Percentiles rank a stretch among this genome's conserved stretches.
Evolutionary conservation across 495 filamentous ascomycete species (phyloP).

Genomic region (Xylaria sp.): DNA sequence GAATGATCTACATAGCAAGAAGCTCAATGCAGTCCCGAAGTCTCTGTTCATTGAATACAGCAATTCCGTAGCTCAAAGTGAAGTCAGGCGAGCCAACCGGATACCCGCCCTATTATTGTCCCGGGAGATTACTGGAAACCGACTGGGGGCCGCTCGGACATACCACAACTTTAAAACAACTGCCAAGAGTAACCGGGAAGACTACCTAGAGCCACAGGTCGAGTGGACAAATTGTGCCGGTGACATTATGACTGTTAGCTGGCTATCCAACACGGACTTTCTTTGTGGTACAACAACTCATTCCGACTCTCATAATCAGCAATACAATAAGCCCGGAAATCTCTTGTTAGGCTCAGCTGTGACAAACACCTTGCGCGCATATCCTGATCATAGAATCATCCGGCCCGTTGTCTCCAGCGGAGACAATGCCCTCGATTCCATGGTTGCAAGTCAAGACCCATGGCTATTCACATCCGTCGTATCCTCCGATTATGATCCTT

Average conservation of each 20-base stretch:
- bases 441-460: conserved; percentile 69
- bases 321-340: conserved; percentile 85
- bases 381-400: conserved; percentile 72
- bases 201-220: conserved; percentile 49
- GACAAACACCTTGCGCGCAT: conserved; percentile 62
- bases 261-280: conserved; percentile 60
- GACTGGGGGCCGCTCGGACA: conserved; percentile 39
- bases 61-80: conserved; percentile 35
- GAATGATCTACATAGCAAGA: conserved; percentile 37
- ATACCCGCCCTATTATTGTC: conserved; percentile 47
- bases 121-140: conserved; percentile 48
- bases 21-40: conserved; percentile 23
- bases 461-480: conserved; percentile 80
- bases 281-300: conserved; percentile 74
- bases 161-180: conserved; percentile 48
- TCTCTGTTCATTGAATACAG: conserved; percentile 41
- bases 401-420: conserved; percentile 59
- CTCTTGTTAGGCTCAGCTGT: conserved; percentile 72
- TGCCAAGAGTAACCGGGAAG: conserved; percentile 51
- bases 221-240: conserved; percentile 64
- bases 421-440: conserved; percentile 61
- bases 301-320: conserved; percentile 76
- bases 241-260: conserved; percentile 64
- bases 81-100: conserved; percentile 35
- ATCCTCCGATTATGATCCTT: conserved; percentile 71